These are phyloP conservation scores for Gossypium stocksii DNA, from an alignment of 345 rosid genomes.

Conservation along the genomic window DNA sequence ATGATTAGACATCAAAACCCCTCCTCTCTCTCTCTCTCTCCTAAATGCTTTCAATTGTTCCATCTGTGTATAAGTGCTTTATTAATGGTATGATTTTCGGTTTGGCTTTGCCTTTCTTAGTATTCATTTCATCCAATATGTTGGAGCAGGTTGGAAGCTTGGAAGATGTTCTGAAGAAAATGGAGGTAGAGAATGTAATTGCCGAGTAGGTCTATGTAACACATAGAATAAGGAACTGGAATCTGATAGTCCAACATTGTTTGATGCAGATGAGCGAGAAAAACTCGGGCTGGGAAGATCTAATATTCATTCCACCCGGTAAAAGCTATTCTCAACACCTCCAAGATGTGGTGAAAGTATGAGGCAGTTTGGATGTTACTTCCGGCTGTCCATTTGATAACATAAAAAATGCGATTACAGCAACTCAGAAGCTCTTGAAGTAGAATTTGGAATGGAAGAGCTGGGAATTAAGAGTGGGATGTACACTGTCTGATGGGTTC, in stretches of 20 bases:
- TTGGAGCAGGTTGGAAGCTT: constrained; percentile 77
- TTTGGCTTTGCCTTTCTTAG: background rate
- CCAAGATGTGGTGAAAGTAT: constrained; percentile 49
- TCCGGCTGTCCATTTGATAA: background rate
- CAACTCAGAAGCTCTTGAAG: background rate
- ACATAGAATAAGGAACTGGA: constrained; percentile 6
- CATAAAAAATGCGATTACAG: background rate
- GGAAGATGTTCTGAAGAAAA: constrained; percentile 84
- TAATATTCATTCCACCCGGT: constrained; percentile 93
- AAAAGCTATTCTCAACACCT: constrained; percentile 84
- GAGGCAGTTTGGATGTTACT: constrained; percentile 17
- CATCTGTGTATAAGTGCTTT: too few species aligned
- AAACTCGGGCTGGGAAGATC: constrained; percentile 94
- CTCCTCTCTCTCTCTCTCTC: background rate
- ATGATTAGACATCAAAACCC: background rate
- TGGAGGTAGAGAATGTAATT: constrained; percentile 60
- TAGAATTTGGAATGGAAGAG: background rate
- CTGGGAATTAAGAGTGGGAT: background rate
- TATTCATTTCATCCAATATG: constrained; percentile 17
- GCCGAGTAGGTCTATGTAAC: background rate
- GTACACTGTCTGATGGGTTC: background rate
- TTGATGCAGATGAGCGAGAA: constrained; percentile 65
- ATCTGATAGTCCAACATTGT: constrained; percentile 7
- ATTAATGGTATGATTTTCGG: background rate
- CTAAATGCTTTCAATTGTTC: background rate